phyloP scores from a whole-genome alignment of 2,329 filamentous ascomycete genomes.

The Talaromyces sp. region DNA sequence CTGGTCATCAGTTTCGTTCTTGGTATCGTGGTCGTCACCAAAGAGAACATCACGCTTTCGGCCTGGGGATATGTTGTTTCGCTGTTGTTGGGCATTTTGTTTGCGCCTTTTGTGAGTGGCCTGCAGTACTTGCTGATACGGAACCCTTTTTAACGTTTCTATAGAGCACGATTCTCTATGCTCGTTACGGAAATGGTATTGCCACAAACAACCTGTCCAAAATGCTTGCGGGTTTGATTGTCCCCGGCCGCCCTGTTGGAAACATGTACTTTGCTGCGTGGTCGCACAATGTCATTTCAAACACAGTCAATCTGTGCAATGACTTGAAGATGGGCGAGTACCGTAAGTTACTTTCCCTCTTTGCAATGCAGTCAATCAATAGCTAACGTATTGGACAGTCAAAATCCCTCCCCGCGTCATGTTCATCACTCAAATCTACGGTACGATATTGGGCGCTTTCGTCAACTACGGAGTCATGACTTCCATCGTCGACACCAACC shows the following conservation, averaged over 20 bases:
- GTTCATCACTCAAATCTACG: conserved; percentile 12
- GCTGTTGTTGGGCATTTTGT: conserved; percentile 22
- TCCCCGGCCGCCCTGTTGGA: conserved; percentile 49
- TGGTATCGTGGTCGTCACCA: conserved; percentile 23
- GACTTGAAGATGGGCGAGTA: conserved; percentile 58
- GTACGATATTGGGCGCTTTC: conserved; percentile 10
- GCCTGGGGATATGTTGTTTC: conserved; percentile 29
- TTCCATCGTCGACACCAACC: conserved; percentile 5
- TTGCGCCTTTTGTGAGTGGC: conserved; percentile 18
- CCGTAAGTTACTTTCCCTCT: conserved; percentile 31
- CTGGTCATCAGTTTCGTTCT: conserved; percentile 26
- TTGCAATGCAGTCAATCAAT: not conserved
- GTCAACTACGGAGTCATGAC: conserved; percentile 13
- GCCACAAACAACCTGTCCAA: conserved; percentile 56
- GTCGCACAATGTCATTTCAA: conserved; percentile 54
- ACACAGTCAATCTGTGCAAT: conserved; percentile 46
- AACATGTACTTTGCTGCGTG: conserved; percentile 58
- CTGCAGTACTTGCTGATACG: not conserved
- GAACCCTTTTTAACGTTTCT: not conserved
- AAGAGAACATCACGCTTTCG: conserved; percentile 26
- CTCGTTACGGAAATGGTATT: conserved; percentile 53
- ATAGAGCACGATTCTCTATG: conserved; percentile 49
- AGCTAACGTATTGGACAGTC: conserved; percentile 3
- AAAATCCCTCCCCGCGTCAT: conserved; percentile 13
- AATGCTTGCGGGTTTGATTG: conserved; percentile 50